Conservation (phyloP, 2,329 filamentous ascomycete species). For the Microdochium trichocladiopsis region DNA sequence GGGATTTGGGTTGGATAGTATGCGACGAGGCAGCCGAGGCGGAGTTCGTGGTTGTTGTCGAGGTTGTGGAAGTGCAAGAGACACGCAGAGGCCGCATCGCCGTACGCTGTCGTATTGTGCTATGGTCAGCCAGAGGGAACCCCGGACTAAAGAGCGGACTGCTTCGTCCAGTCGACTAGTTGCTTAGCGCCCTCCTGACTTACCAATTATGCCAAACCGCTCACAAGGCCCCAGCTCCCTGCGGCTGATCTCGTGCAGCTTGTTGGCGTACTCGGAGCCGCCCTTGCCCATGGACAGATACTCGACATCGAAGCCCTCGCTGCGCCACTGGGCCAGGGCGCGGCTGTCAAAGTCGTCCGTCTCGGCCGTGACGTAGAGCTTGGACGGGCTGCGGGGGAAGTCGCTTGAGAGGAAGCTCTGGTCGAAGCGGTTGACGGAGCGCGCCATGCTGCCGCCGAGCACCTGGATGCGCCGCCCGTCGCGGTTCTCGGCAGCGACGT, state of each 20-base stretch:
- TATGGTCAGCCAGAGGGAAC: too few species aligned
- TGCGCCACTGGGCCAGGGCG: conserved; percentile 29
- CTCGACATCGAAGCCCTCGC: conserved; percentile 34
- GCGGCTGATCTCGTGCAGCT: conserved; percentile 23
- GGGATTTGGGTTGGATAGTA: conserved; percentile 38
- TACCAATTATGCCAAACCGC: conserved; percentile 34
- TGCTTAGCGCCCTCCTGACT: too few species aligned
- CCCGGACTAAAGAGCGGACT: too few species aligned
- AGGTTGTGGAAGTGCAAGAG: conserved; percentile 36
- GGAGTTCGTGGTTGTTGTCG: conserved; percentile 35
- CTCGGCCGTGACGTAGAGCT: conserved; percentile 34
- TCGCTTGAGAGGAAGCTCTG: conserved; percentile 30
- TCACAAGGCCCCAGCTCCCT: conserved; percentile 29
- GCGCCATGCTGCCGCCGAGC: conserved; percentile 16
- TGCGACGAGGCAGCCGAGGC: conserved; percentile 32
- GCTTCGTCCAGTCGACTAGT: too few species aligned
- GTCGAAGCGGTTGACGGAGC: conserved; percentile 27
- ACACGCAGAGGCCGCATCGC: conserved; percentile 33
- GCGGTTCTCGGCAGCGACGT: conserved; percentile 16
- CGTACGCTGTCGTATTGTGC: conserved; percentile 34
- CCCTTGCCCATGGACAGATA: conserved; percentile 31
- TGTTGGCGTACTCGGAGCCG: conserved; percentile 23
- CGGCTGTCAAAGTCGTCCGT: conserved; percentile 30
- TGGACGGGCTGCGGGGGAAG: conserved; percentile 28
- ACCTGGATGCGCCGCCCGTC: conserved; percentile 11